Evolutionary conservation across 1,139 yeast genomes (phyloP), one percentile per base, ranked within the genome.

Genomic region (Pichia cactophila): DNA sequence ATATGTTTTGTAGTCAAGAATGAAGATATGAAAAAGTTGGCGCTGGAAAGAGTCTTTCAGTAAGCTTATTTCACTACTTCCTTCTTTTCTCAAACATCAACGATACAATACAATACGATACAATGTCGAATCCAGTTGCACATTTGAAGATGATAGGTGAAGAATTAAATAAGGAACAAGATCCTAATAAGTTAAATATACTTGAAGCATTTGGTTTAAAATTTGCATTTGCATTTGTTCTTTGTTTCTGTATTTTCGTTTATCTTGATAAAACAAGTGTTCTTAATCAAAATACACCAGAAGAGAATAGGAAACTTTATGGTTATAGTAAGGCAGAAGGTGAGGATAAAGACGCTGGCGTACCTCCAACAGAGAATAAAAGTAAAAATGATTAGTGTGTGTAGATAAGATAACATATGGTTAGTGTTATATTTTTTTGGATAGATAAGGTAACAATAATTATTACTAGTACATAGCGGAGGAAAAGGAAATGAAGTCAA

Each of bases 261-360:
- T 59, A 58, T 38, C 49, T 59, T 28, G 63, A 61, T 41, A 56
- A 54, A 44, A 53, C 55, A 1, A 53, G 58, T 5, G 47, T 51
- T 9, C 47, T 60, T 7, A 60, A 60, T 41, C 52, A 50, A 0
- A 48, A 48, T n/a, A 44, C 56, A 3, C 57, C 59, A 2, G 57
- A 56, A 43, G 58, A 56, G 41, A 60, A 58, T 36, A 42, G 37
- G 26, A 51, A 37, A 16, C 26, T 47, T 33, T 43, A 49, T 14
- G 45, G 42, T 26, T 35, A 16, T 11, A 44, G 26, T 12, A 38
- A 43, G 6, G n/a, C 9, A 10, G 41, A 38, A 38, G 41, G 41
- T 38, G 41, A 38, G n/a, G 26, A 12, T 6, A 38, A 38, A 23
- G 41, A 38, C 28, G 28, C 41, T 20, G 41, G 41, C 23, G 41